Evolutionary conservation across 2,329 filamentous ascomycete genomes (phyloP).

Genomic region (Sclerotinia trifoliorum): DNA sequence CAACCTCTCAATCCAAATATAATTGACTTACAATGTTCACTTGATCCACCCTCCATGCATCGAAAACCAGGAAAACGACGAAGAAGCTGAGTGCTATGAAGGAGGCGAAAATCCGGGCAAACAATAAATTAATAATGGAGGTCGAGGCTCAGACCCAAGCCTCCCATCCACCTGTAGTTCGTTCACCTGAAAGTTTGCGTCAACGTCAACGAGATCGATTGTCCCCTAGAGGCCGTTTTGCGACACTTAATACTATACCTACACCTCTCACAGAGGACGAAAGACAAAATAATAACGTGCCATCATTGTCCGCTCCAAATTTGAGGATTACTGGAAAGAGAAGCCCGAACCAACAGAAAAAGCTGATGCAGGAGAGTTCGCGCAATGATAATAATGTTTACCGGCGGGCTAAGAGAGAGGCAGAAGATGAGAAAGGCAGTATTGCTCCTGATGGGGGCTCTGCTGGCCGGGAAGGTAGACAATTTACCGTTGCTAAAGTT

Average conservation of each 20-base stretch:
- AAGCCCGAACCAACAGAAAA: constrained; percentile 31
- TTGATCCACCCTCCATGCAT: constrained; percentile 32
- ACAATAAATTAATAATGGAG: constrained; percentile 20
- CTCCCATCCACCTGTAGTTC: constrained; percentile 22
- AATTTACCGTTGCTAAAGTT: constrained; percentile 76
- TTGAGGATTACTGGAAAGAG: constrained; percentile 30
- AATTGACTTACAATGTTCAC: constrained; percentile 1
- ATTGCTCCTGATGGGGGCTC: constrained; percentile 60
- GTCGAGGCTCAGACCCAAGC: constrained; percentile 21
- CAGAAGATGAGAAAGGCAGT: constrained; percentile 55
- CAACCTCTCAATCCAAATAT: constrained; percentile 6
- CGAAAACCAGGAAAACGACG: constrained; percentile 28
- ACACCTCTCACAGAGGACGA: constrained; percentile 33
- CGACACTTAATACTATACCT: constrained; percentile 30
- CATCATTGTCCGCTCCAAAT: constrained; percentile 33
- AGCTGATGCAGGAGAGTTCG: constrained; percentile 36
- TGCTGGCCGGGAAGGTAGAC: constrained; percentile 46
- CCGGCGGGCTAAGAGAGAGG: constrained; percentile 33
- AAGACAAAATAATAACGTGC: constrained; percentile 27
- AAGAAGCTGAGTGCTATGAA: constrained; percentile 25
- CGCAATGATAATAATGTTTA: constrained; percentile 36
- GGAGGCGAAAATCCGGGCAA: constrained; percentile 20
- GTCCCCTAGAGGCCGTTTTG: constrained; percentile 37
- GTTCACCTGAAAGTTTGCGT: constrained; percentile 38
- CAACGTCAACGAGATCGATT: constrained; percentile 41